Evolutionary conservation across 805 yeast genomes (phyloP), one percentile per base, ranked within the genome.

Genomic region (Yamadazyma tumulicola): DNA sequence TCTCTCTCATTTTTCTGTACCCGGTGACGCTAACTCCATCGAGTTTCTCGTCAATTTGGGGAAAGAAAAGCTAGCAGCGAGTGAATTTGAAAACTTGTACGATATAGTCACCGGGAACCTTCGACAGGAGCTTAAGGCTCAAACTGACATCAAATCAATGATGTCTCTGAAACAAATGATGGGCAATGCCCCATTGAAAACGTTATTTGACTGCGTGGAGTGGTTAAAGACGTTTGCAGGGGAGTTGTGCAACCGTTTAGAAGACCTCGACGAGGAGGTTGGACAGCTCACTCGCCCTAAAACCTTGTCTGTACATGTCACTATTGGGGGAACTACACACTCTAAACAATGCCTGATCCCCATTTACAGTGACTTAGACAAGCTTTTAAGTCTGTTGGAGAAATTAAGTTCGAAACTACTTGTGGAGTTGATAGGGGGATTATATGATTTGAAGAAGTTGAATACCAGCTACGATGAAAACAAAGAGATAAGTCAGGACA

Each of bases 161-260:
- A 79, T 80, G 59, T 82, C 96, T 0, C 79, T 80, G 31, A 93
- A 93, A 53, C 86, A 88, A 51, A 81, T 91, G 55, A 59, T 80
- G 31, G 72, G 75, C 0, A 65, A 67, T 8, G 63, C 77, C 5
- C 65, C 62, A 0, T 77, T 89, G 2, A 57, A 56, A 3, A 66
- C 68, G 2, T 42, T 69, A 5, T 63, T 61, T 2, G 95, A 85
- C 46, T 75, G 85, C 15, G 44, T 64, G 4, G 79, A 77, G 14
- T 91, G 98, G 98, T 60, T 91, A 6, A 76, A 70, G 24, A 94
- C 91, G 0, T 89, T 81, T 61, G 72, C 84, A 2, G 89, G 88
- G 0, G 98, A 91, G 48, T 57, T 91, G 19, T 61, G 74, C 19
- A 77, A 79, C 32, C 56, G 98, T 35, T 55, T 89, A 4, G 64